Evolutionary conservation across 2,329 filamentous ascomycete genomes (phyloP).

Genomic region (Neophaeococcomyces mojaviensis): DNA sequence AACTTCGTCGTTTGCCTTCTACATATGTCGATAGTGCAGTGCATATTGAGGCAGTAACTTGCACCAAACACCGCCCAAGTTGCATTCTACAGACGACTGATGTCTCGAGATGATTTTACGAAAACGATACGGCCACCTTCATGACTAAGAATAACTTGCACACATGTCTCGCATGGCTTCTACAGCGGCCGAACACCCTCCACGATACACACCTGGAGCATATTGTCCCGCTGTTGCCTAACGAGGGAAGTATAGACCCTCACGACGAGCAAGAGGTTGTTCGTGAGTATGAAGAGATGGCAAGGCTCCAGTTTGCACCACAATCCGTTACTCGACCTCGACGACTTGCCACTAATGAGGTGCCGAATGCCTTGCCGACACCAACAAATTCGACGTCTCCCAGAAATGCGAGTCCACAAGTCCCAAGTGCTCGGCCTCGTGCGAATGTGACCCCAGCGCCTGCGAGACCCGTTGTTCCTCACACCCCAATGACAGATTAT

Average conservation of each 20-base stretch:
- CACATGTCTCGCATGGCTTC: slow-evolving; percentile 40
- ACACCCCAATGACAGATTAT: slow-evolving; percentile 8
- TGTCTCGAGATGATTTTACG: not conserved
- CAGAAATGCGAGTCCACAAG: not conserved
- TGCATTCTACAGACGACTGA: too few species aligned
- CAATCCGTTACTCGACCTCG: slow-evolving; percentile 34
- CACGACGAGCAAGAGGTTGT: slow-evolving; percentile 12
- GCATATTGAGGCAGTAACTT: too few species aligned
- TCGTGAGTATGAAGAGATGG: slow-evolving; percentile 30
- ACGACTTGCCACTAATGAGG: slow-evolving; percentile 24
- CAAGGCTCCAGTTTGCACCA: slow-evolving; percentile 36
- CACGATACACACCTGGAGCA: slow-evolving; percentile 17
- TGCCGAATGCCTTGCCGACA: slow-evolving; percentile 15
- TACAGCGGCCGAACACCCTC: slow-evolving; percentile 30
- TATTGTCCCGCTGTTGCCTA: slow-evolving; percentile 5
- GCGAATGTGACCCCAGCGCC: not conserved
- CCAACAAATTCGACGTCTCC: slow-evolving; percentile 15
- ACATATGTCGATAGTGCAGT: too few species aligned
- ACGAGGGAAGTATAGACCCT: slow-evolving; percentile 8
- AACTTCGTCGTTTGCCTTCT: too few species aligned
- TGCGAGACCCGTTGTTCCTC: slow-evolving; percentile 3
- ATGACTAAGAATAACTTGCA: slow-evolving; percentile 44
- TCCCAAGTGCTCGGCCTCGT: not conserved
- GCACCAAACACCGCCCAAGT: too few species aligned
- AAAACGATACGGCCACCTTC: slow-evolving; percentile 23